These are phyloP conservation scores for Microsporum canis DNA, from an alignment of 2,329 filamentous ascomycete species.

Conservation along the genomic window DNA sequence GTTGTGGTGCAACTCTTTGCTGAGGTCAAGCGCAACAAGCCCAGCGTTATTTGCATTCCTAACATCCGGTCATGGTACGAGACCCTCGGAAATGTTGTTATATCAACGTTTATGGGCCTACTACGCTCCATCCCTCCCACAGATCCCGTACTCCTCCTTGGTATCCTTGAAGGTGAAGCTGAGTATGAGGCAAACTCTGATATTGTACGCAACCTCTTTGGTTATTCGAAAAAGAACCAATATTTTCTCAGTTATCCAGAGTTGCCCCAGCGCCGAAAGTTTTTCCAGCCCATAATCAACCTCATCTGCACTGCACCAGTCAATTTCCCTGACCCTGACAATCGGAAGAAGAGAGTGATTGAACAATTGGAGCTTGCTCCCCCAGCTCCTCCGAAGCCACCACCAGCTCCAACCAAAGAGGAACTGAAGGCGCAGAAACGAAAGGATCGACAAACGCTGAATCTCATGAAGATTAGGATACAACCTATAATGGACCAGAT, in stretches of 20 bases:
- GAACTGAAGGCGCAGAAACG: constrained; percentile 71
- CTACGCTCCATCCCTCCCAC: constrained; percentile 74
- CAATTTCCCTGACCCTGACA: constrained; percentile 77
- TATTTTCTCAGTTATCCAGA: constrained; percentile 58
- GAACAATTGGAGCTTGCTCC: constrained; percentile 67
- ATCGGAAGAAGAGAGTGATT: constrained; percentile 75
- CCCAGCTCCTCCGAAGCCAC: constrained; percentile 53
- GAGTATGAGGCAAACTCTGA: constrained; percentile 40
- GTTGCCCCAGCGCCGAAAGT: constrained; percentile 55
- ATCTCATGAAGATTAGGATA: constrained; percentile 75
- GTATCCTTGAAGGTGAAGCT: constrained; percentile 60
- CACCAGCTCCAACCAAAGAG: constrained; percentile 56
- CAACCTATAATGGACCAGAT: constrained; percentile 97
- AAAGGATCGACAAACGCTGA: constrained; percentile 71
- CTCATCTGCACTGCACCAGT: constrained; percentile 68
- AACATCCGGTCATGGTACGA: constrained; percentile 80
- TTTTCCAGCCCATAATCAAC: constrained; percentile 62
- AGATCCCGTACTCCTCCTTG: constrained; percentile 78
- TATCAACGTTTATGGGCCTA: constrained; percentile 74
- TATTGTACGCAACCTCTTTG: constrained; percentile 66
- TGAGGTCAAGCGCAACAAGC: constrained; percentile 87
- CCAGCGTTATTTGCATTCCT: constrained; percentile 89
- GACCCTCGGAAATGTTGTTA: constrained; percentile 51
- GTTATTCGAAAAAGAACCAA: constrained; percentile 68
- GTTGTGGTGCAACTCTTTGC: constrained; percentile 83